Evolutionary conservation across 2,329 filamentous ascomycete genomes (phyloP), one percentile per base, ranked within the genome.

Genomic region (Paracoccidioides brasiliensis): DNA sequence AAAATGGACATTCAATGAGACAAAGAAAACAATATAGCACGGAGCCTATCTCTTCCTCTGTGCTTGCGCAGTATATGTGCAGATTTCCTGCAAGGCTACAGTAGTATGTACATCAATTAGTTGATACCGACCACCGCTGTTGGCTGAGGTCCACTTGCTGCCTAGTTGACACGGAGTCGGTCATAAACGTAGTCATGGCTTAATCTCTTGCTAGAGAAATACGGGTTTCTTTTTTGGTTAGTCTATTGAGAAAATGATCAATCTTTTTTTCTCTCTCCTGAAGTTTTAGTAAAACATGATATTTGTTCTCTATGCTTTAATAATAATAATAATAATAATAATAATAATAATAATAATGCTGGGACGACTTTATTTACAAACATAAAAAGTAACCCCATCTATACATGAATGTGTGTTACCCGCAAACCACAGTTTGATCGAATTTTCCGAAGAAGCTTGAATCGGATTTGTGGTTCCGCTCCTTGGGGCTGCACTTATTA

Each of bases 11-110:
- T 44, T 22, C 42, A 14, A 45, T 28, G 14, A 15, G 15, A 50
- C 46, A 50, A 50, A 50, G 46, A 50, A 50, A 38, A 38, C 22
- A 22, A 22, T n/a, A 28, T n/a, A 28, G 12, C 5, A 41, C n/a
- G 22, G 5, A 15, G 35, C 32, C 55, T 56, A 44, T 37, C 37
- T 30, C 57, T 52, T 45, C 33, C 28, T 53, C 49, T 50, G 52
- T 52, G 55, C 33, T 50, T 50, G 32, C 35, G 46, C 33, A 8
- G 37, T 50, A 45, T 22, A 46, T 37, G 32, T 37, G 15, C 46
- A 50, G 9, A 15, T 30, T 22, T 38, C 33, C n/a, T 50, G 46
- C 46, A 15, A 15, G 12, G 32, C 15, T 15, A 50, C 46, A 6
- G 28, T 12, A 6, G 28, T 12, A 14, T 22, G 22, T 22, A 2